phyloP scores from a whole-genome alignment of 306 rosid genomes.

The Cicer arietinum region DNA sequence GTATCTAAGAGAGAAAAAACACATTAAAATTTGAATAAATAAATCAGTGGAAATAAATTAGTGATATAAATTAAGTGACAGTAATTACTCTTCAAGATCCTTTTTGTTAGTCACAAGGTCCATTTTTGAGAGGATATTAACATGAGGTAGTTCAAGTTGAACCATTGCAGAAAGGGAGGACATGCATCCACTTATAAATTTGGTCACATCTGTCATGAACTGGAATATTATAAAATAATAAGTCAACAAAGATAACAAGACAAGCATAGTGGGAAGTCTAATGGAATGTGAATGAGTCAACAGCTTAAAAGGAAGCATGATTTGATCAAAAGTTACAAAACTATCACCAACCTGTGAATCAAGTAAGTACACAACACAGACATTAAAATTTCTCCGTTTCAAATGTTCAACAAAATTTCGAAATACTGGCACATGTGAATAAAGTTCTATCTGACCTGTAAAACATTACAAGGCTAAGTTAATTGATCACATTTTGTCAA shows the following conservation, averaged over 20 bases:
- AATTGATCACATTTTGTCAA: slow-evolving; percentile 1
- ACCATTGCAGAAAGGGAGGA: slow-evolving; percentile 85
- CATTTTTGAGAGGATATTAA: slow-evolving; percentile 94
- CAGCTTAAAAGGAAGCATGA: slow-evolving; percentile 26
- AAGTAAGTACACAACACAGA: slow-evolving; percentile 91
- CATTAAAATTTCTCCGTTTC: slow-evolving; percentile 71
- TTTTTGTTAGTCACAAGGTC: slow-evolving; percentile 83
- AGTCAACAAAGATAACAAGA: slow-evolving; percentile 25
- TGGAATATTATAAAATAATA: slow-evolving; percentile 39
- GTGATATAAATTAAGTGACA: slow-evolving; percentile 15
- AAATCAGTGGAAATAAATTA: slow-evolving; percentile 1
- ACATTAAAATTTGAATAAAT: slow-evolving; percentile 26
- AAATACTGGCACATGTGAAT: slow-evolving; percentile 86
- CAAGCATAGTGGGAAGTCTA: slow-evolving; percentile 4
- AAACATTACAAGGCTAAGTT: slow-evolving; percentile 33
- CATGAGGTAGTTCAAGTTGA: slow-evolving; percentile 91
- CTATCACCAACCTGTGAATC: slow-evolving; percentile 83
- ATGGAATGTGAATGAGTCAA: slow-evolving; percentile 5
- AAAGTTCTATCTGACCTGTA: slow-evolving; percentile 94
- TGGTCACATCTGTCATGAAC: slow-evolving; percentile 91
- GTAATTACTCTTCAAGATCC: slow-evolving; percentile 74
- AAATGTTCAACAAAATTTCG: slow-evolving; percentile 89
- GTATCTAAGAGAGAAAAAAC: slow-evolving; percentile 55
- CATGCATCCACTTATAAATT: slow-evolving; percentile 97
- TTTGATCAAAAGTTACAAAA: slow-evolving; percentile 25